phyloP scores from a whole-genome alignment of 495 filamentous ascomycete species.

The Penicillium waksmanii region DNA sequence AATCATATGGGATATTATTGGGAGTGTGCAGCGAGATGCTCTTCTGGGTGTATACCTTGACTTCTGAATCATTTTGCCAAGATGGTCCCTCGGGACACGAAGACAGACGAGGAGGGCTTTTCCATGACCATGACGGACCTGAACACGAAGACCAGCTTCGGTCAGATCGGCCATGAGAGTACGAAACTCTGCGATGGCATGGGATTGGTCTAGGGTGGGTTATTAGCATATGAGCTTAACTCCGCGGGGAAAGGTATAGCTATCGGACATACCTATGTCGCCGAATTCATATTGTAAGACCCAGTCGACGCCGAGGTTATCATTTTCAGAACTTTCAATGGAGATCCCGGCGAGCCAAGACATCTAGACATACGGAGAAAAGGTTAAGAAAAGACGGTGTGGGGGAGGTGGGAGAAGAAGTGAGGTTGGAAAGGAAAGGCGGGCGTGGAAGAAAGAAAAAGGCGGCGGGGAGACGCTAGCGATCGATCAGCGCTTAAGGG shows the following conservation, averaged over 20 bases:
- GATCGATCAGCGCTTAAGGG: neutral
- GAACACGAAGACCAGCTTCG: conserved; percentile 75
- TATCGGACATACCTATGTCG: conserved; percentile 34
- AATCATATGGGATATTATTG: too few relatives aligned
- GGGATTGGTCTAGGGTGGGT: conserved; percentile 57
- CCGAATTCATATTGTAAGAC: conserved; percentile 46
- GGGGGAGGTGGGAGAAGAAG: conserved; percentile 7
- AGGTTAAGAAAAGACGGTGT: neutral
- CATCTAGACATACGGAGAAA: conserved; percentile 16
- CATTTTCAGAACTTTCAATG: conserved; percentile 29
- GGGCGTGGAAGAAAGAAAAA: neutral
- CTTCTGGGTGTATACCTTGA: conserved; percentile 50
- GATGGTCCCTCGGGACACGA: conserved; percentile 56
- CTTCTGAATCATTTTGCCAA: conserved; percentile 61
- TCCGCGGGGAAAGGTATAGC: neutral
- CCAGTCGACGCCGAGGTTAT: conserved; percentile 50
- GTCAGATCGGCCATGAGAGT: conserved; percentile 74
- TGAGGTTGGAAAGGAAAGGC: conserved; percentile 1
- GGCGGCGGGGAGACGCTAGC: neutral
- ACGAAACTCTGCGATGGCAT: conserved; percentile 72
- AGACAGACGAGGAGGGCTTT: conserved; percentile 79
- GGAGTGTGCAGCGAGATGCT: neutral
- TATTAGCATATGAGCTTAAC: conserved; percentile 17
- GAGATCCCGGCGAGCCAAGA: conserved; percentile 34
- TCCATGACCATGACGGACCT: conserved; percentile 80